Conservation (phyloP, 176 grass and related monocot genomes). For the Oryza australiensis region DNA sequence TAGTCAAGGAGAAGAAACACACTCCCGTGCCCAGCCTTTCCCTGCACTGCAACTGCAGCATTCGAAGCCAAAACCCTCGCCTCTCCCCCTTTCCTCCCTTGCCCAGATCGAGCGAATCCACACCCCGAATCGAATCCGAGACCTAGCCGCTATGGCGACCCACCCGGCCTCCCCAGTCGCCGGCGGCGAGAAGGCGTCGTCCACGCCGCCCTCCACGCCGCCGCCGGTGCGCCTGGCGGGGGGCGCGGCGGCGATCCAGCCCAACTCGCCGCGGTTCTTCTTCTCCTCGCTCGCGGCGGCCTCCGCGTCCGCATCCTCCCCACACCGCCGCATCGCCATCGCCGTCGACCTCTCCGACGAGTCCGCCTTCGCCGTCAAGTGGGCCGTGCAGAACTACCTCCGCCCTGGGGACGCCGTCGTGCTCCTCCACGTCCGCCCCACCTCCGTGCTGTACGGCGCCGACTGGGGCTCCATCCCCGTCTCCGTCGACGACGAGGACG, state of each 20-base stretch:
- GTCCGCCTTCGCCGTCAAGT: constrained; percentile 84
- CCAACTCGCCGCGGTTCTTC: constrained; percentile 61
- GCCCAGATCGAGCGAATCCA: constrained; percentile 29
- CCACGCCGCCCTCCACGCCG: constrained; percentile 26
- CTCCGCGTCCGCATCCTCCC: constrained; percentile 23
- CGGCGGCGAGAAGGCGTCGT: constrained; percentile 28
- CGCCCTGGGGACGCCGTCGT: constrained; percentile 87
- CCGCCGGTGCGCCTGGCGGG: constrained; percentile 24
- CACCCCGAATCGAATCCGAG: neutral
- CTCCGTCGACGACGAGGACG: constrained; percentile 37
- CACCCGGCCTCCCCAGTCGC: constrained; percentile 44
- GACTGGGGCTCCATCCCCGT: constrained; percentile 84
- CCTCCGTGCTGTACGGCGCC: constrained; percentile 81
- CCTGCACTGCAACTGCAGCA: too few relatives aligned
- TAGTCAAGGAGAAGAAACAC: neutral
- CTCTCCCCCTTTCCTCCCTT: neutral
- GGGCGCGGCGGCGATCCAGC: constrained; percentile 47
- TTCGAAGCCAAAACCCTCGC: constrained; percentile 27
- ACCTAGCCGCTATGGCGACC: constrained; percentile 38
- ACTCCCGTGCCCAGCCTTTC: neutral
- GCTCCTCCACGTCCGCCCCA: constrained; percentile 80
- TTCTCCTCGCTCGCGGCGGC: constrained; percentile 52
- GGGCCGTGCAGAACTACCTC: constrained; percentile 97
- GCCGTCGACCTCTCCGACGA: constrained; percentile 93
- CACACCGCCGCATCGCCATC: constrained; percentile 84